Evolutionary conservation across 2,329 filamentous ascomycete species (phyloP).

Genomic region (Amauroascus niger): DNA sequence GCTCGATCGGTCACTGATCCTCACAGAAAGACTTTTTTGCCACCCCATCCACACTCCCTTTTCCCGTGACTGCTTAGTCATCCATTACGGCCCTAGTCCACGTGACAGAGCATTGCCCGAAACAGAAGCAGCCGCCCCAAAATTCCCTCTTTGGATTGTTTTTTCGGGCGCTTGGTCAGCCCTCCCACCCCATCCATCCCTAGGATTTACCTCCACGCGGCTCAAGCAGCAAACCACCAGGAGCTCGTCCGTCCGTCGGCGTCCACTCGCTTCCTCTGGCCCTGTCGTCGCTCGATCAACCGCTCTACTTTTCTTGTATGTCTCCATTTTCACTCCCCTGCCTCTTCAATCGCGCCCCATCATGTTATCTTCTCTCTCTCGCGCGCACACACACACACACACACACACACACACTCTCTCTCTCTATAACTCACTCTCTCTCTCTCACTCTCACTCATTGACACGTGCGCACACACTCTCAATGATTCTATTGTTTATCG

Average conservation of each 20-base stretch:
- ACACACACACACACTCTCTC: no score
- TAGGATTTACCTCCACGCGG: constrained; percentile 2
- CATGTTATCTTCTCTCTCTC: no score
- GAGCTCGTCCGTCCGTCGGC: neutral
- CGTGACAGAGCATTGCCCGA: neutral
- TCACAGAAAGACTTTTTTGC: neutral
- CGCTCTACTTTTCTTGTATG: neutral
- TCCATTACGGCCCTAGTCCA: neutral
- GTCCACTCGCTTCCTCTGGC: neutral
- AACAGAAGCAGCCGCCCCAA: neutral
- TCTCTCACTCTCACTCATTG: no score
- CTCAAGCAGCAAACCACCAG: constrained; percentile 4
- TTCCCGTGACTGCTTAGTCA: neutral
- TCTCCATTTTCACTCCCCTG: neutral
- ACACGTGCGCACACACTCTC: no score
- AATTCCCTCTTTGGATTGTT: constrained; percentile 2
- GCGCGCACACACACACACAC: no score
- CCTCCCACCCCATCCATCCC: constrained; percentile 3
- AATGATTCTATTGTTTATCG: neutral
- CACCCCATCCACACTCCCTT: neutral
- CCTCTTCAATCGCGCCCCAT: no score
- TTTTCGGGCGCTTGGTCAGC: neutral
- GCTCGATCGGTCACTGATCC: neutral
- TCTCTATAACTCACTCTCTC: no score
- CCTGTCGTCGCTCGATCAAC: neutral